Evolutionary conservation across 2,329 filamentous ascomycete genomes (phyloP), one percentile per base, ranked within the genome.

Genomic region (Aspergillus calidoustus): DNA sequence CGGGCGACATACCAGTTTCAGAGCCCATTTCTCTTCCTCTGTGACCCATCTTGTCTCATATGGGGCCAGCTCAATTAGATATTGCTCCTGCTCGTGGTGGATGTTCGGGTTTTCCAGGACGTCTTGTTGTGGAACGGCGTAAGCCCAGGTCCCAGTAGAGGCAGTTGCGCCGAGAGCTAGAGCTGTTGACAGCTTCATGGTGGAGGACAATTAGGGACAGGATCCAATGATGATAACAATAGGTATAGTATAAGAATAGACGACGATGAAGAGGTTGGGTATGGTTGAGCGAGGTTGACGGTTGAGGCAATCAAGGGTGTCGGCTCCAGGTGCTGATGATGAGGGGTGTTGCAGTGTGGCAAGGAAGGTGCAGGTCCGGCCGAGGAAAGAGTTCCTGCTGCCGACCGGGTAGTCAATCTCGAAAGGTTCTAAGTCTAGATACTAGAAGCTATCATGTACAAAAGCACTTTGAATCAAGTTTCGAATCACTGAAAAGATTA

Each of bases 21-120:
- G 81, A 77, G 89, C 88, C 93, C 94, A 97, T 80, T 98, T 99
- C 81, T 97, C 89, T 41, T 97, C 91, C 72, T 98, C 94, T 0
- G 92, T 96, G 34, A 97, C 89, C 91, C 91, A 95, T 83, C 85
- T 82, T 25, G 89, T 93, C 74, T 94, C 85, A 59, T 91, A 92
- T 3, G 92, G 92, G n/a, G 87, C 85, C 28, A 95, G 83, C 81
- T 98, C 93, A 66, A 99, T 88, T 51, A 96, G 83, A 76, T 86
- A 95, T 69, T 83, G 83, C 70, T 89, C 85, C n/a, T 71, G 66
- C 11, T 71, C 60, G 61, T 72, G 69, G 46, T 72, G 68, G 15
- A 68, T 57, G 60, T 59, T 68, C 60, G 58, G 70, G 59, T 61
- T 53, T 53, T 46, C 64, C 60, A 77, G 15, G 15, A 62, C 30